A percentile compares a stretch with the other conserved stretches of the same genome.
Conservation (phyloP, 2,329 filamentous ascomycete genomes). For the Penicillium sp. region DNA sequence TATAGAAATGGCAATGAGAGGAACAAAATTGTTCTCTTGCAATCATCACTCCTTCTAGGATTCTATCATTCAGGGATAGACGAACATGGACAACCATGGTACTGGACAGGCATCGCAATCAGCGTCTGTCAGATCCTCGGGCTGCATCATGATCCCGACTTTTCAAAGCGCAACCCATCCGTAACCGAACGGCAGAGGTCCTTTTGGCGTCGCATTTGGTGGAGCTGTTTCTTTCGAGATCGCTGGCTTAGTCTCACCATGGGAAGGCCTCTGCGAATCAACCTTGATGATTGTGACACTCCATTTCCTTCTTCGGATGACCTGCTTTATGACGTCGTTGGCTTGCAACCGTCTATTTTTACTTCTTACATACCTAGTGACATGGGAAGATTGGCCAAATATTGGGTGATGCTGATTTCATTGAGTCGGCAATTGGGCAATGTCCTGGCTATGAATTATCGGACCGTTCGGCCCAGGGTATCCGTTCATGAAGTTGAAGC, state of each 20-base stretch:
- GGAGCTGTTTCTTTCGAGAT: slow-evolving; percentile 43
- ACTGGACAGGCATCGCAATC: slow-evolving; percentile 49
- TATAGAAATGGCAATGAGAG: slow-evolving; percentile 37
- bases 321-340: slow-evolving; percentile 24
- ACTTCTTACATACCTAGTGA: slow-evolving; percentile 21
- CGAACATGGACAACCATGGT: slow-evolving; percentile 45
- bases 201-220: slow-evolving; percentile 44
- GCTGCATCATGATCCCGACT: slow-evolving; percentile 34
- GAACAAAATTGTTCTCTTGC: slow-evolving; percentile 44
- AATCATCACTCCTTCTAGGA: slow-evolving; percentile 43
- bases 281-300: slow-evolving; percentile 39
- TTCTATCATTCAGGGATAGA: slow-evolving; percentile 46
- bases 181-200: slow-evolving; percentile 23
- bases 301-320: slow-evolving; percentile 30
- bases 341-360: slow-evolving; percentile 7
- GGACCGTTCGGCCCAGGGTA: slow-evolving; percentile 16
- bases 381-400: slow-evolving; percentile 19
- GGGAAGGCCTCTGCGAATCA: slow-evolving; percentile 42
- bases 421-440: slow-evolving; percentile 27
- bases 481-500: slow-evolving; percentile 21
- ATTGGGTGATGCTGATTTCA: slow-evolving; percentile 29
- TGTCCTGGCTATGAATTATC: slow-evolving; percentile 26
- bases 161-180: slow-evolving; percentile 14
- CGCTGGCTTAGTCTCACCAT: slow-evolving; percentile 41
- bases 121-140: slow-evolving; percentile 45